Base-by-base conservation (phyloP, 495 filamentous ascomycete genomes). In the Neurospora intermedia region DNA sequence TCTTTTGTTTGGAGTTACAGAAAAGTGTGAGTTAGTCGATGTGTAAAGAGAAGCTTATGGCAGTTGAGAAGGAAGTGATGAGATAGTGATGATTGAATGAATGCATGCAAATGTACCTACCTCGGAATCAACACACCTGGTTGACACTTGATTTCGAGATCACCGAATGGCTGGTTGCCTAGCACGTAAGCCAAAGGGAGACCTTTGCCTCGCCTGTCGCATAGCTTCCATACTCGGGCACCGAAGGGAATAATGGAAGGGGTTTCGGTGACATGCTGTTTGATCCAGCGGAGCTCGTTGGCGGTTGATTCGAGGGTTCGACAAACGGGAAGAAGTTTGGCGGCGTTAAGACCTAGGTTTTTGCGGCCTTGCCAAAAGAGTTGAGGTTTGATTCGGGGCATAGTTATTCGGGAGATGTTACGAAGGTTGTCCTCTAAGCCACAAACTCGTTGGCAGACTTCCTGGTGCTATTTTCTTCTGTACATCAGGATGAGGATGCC, bases 161-260 rank as follows among this genome's bases (percentile, higher is more conserved):
- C 83, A 0, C 94, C 94, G 78, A 99, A 98, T 15, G 92, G 94
- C 78, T 98, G 94, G 18, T 89, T 89, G 0, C 94, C 94, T 4
- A 99, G 84, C 13, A 98, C 87, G 77, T 98, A 99, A 78, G 98
- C 96, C 8, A 99, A 83, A 0, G 96, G 96, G 45, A 87, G 82
- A 2, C 94, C 94, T 39, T 74, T 80, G 3, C 88, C 85, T 46
- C 96, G 86, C 43, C 86, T 77, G 15, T 78, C 72, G 72, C 90
- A 93, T 72, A 92, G 84, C 1, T 79, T 75, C 42, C 77, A 77
- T 0, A 92, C 78, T 5, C 79, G 76, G 48, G 78, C 11, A n/a
- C 45, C 46, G 0, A 39, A 31, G 2, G 75, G 75, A 27, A 75
- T 69, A 27, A 27, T 69, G 16, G 77, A 79, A n/a, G 59, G 69